These are phyloP conservation scores for Deakozyma indianensis DNA, from an alignment of 805 yeast species.

Conservation along the genomic window DNA sequence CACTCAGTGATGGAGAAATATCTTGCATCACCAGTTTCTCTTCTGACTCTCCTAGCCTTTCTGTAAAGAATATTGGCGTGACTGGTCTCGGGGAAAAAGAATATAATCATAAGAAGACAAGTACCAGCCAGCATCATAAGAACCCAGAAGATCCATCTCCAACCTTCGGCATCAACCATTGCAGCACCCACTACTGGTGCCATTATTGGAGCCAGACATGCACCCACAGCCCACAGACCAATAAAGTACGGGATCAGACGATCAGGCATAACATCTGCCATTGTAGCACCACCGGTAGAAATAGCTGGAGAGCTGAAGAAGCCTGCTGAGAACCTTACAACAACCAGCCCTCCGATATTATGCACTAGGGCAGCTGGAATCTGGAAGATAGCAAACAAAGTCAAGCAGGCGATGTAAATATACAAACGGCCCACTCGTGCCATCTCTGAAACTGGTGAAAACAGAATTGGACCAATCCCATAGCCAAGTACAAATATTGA, in stretches of 20 bases:
- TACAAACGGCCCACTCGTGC: conserved; percentile 35
- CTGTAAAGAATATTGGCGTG: conserved; percentile 30
- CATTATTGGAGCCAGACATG: conserved; percentile 38
- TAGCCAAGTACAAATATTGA: conserved; percentile 45
- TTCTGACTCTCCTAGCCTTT: conserved; percentile 34
- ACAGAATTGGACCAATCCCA: conserved; percentile 43
- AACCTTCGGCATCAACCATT: conserved; percentile 29
- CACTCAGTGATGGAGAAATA: conserved; percentile 10
- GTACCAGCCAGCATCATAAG: conserved; percentile 26
- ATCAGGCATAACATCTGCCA: conserved; percentile 33
- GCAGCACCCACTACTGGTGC: conserved; percentile 47
- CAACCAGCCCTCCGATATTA: conserved; percentile 36
- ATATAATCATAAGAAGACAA: conserved; percentile 22
- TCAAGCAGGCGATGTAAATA: conserved; percentile 31
- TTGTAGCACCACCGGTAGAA: conserved; percentile 44
- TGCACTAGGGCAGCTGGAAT: conserved; percentile 39
- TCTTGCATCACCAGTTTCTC: conserved; percentile 20
- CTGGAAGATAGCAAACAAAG: conserved; percentile 36
- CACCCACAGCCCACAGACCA: conserved; percentile 39
- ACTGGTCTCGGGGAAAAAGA: conserved; percentile 36
- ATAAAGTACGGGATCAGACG: conserved; percentile 33
- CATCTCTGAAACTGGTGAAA: conserved; percentile 42
- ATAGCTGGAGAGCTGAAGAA: conserved; percentile 41
- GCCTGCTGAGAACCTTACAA: conserved; percentile 40
- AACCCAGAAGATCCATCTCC: conserved; percentile 47